Evolutionary conservation across 257 asterid genomes (phyloP).

Genomic region (Catharanthus roseus): DNA sequence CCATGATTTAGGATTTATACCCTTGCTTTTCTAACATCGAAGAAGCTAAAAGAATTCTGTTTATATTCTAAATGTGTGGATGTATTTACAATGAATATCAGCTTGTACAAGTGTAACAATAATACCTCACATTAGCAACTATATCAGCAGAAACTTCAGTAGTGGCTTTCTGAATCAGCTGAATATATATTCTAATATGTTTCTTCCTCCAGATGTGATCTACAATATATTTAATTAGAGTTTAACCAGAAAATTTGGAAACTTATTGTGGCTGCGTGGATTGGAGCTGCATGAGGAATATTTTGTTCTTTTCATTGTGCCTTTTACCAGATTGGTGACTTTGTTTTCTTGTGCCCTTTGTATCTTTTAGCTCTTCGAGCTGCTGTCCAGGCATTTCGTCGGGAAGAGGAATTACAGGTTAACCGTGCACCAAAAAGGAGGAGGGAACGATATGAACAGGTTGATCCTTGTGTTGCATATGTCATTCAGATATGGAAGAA

Average conservation of each 20-base stretch:
- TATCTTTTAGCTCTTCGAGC: constrained; percentile 63
- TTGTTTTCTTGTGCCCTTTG: background rate
- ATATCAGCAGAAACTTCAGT: background rate
- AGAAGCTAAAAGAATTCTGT: background rate
- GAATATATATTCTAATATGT: background rate
- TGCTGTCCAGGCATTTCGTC: constrained; percentile 80
- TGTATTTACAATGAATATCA: background rate
- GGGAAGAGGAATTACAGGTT: constrained; percentile 72
- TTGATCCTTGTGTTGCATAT: constrained; percentile 15
- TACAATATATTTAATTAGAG: background rate
- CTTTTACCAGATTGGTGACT: background rate
- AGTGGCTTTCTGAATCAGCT: background rate
- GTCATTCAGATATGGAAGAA: background rate
- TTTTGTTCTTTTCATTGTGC: background rate
- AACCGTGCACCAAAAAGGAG: constrained; percentile 53
- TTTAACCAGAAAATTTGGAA: background rate
- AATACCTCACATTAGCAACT: background rate
- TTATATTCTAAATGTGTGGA: background rate
- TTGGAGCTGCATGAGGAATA: background rate
- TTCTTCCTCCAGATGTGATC: background rate
- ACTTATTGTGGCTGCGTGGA: background rate
- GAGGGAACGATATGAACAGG: constrained; percentile 75
- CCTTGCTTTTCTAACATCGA: background rate
- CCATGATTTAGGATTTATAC: background rate
- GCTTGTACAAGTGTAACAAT: background rate